Conservation (phyloP, 805 yeast species). For the Candida odintsovae region DNA sequence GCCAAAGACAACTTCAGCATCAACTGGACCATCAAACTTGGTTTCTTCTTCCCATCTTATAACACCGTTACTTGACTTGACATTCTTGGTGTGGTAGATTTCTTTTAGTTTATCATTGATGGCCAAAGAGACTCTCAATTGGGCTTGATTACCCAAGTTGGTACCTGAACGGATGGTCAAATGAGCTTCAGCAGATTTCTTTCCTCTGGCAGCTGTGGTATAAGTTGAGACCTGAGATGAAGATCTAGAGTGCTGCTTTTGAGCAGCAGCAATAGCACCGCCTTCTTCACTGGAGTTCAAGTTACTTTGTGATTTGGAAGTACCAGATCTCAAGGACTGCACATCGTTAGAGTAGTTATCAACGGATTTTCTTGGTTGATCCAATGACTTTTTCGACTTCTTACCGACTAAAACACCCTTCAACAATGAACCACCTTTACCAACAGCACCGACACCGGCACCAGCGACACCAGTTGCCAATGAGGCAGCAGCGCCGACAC, state of each 20-base stretch:
- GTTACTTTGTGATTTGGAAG: conserved; percentile 1
- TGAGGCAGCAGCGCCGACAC: conserved; percentile 36
- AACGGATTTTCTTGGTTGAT: conserved; percentile 9
- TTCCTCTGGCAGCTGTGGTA: conserved; percentile 14
- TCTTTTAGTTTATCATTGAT: conserved; percentile 43
- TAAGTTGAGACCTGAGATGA: conserved; percentile 19
- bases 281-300: conserved; percentile 1
- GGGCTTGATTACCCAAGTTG: conserved; percentile 37
- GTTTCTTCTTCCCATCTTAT: conserved; percentile 58
- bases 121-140: conserved; percentile 49
- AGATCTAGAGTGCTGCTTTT: conserved; percentile 14
- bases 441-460: conserved; percentile 35
- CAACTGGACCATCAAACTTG: conserved; percentile 61
- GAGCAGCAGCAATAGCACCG: conserved; percentile 7
- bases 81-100: conserved; percentile 56
- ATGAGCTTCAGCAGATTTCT: conserved; percentile 35
- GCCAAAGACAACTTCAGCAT: conserved; percentile 52
- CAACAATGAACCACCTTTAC: conserved; percentile 40
- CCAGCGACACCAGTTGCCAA: conserved; percentile 38
- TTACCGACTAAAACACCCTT: conserved; percentile 29
- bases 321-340: conserved; percentile 33
- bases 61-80: conserved; percentile 42
- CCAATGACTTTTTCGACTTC: conserved; percentile 17
- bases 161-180: conserved; percentile 44
- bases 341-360: conserved; percentile 25